Evolutionary conservation across 129 eudicot species (phyloP), one percentile per base, ranked within the genome.

Genomic region (Chrysanthemum seticuspe): DNA sequence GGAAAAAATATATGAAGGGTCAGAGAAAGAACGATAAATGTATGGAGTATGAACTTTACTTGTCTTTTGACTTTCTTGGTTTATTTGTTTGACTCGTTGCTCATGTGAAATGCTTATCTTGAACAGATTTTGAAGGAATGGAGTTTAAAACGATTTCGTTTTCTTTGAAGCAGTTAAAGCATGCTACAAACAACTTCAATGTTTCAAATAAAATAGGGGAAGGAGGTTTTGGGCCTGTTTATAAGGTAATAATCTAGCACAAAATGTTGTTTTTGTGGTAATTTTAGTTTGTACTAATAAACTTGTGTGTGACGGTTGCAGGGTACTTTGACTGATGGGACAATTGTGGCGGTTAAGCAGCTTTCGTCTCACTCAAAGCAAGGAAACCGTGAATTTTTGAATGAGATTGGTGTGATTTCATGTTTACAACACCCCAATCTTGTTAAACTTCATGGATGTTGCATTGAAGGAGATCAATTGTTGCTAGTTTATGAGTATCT

Each of bases 201-300:
- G 57, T 67, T 62, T 31, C 78, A 4, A 91, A 91, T 80, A 87
- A 88, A 77, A 71, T 87, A 11, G 95, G 95, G 62, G 97, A 90
- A 87, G 97, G 95, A 71, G 97, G 97, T 76, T 90, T 90, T 76
- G 97, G 97, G 80, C 73, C 97, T 12, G 97, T 90, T 45, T 90
- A 85, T 74, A 90, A 85, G 91, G 97, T 90, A 44, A 29, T 63
- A 75, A 23, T 53, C 45, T 56, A 44, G 57, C 29, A 59, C 34
- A 78, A 54, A 45, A 13, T 9, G 11, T 12, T 48, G 11, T 25
- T 63, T 6, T 8, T 40, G 5, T 9, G 40, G 73, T 71, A 40
- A 54, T 64, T 64, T 50, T 62, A 12, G 54, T 47, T 70, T 65
- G 31, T 65, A 48, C 31, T 44, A 47, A n/a, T 78, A 57, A 56